Evolutionary conservation across 2,329 filamentous ascomycete species (phyloP).

Genomic region (Aspergillus sp.): DNA sequence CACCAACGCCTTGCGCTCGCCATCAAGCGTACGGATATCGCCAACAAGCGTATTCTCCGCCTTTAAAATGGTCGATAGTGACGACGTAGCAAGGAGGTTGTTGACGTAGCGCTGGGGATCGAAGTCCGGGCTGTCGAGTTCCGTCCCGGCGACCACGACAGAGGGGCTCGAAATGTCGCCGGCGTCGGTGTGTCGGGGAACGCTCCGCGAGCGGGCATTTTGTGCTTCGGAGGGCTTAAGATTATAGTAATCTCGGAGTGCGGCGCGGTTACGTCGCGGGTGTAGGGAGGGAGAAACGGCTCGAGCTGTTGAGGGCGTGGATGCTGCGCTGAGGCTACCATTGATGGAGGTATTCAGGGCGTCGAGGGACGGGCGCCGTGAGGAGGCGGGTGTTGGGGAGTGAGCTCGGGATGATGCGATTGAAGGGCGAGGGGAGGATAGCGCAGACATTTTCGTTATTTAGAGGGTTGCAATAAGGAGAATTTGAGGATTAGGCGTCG

Average conservation of each 20-base stretch:
- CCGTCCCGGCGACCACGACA: constrained; percentile 40
- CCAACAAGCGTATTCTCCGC: constrained; percentile 47
- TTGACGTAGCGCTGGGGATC: constrained; percentile 61
- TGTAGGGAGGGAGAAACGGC: constrained; percentile 37
- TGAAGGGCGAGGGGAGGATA: constrained; percentile 60
- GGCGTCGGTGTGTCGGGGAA: constrained; percentile 42
- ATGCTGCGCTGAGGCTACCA: constrained; percentile 45
- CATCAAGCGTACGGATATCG: constrained; percentile 87
- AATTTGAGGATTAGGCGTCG: constrained; percentile 16
- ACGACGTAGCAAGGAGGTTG: constrained; percentile 42
- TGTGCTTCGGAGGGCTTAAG: constrained; percentile 56
- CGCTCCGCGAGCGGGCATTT: constrained; percentile 35
- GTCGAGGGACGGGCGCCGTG: constrained; percentile 73
- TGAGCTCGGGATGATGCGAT: constrained; percentile 56
- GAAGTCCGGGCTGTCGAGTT: constrained; percentile 74
- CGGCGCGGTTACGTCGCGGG: constrained; percentile 71
- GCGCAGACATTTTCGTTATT: constrained; percentile 53
- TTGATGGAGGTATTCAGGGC: constrained; percentile 57
- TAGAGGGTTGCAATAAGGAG: background rate
- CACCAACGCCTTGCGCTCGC: constrained; percentile 93
- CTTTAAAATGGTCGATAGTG: constrained; percentile 44
- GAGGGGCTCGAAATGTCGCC: constrained; percentile 41
- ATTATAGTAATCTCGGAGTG: constrained; percentile 93
- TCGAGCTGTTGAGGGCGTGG: constrained; percentile 42
- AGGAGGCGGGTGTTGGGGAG: constrained; percentile 68